Evolutionary conservation across 129 eudicot species (phyloP).

Genomic region (Flaveria sonorensis): DNA sequence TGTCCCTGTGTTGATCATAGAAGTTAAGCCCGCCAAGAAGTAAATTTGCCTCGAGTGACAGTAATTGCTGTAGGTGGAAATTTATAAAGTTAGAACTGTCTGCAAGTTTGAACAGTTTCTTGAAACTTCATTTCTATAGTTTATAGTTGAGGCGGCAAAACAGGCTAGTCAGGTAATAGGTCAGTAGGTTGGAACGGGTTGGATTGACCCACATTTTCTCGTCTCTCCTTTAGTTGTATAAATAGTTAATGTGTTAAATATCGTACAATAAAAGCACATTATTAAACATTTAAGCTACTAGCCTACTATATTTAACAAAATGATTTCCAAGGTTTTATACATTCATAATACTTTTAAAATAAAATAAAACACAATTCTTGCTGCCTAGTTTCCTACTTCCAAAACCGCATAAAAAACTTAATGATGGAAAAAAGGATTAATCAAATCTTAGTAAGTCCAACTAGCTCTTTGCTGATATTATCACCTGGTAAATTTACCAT

Average conservation of each 20-base stretch:
- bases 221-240: background rate
- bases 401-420: no score
- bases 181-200: background rate
- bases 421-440: no score
- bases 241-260: background rate
- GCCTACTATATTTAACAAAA: background rate
- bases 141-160: background rate
- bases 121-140: background rate
- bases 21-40: slow-evolving; percentile 64
- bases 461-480: no score
- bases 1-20: slow-evolving; percentile 82
- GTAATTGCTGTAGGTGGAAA: slow-evolving; percentile 55
- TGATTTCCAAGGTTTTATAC: background rate
- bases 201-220: no score
- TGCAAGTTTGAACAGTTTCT: slow-evolving; percentile 1
- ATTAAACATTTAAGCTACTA: background rate
- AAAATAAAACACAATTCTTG: no score
- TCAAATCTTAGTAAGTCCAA: no score
- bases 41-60: slow-evolving; percentile 66
- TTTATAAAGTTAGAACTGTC: background rate
- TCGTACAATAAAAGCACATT: background rate
- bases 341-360: background rate
- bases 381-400: no score
- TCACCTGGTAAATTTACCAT: no score
- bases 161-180: background rate